These are phyloP conservation scores for Vigna radiata DNA, from an alignment of 306 rosid species.

Conservation along the genomic window DNA sequence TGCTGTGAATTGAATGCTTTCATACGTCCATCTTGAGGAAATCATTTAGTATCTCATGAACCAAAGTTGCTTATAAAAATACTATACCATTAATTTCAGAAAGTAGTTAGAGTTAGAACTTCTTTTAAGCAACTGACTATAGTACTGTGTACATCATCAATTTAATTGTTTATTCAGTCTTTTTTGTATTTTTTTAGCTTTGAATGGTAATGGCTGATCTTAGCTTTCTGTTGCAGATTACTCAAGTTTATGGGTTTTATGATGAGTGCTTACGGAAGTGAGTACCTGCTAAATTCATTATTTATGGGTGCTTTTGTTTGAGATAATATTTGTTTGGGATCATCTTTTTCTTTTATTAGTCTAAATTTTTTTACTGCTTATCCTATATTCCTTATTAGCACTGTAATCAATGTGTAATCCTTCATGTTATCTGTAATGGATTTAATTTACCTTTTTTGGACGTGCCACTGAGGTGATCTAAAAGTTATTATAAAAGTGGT, in stretches of 20 bases:
- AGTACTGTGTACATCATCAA: neutral
- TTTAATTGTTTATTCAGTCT: conserved; percentile 3
- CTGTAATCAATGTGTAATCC: no score
- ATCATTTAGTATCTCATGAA: conserved; percentile 16
- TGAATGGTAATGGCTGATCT: conserved; percentile 40
- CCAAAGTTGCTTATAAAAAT: conserved; percentile 17
- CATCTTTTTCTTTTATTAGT: neutral
- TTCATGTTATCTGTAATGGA: neutral
- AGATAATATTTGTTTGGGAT: neutral
- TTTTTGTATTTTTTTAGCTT: conserved; percentile 10
- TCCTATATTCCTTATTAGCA: neutral
- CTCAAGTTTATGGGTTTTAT: conserved; percentile 96
- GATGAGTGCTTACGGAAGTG: conserved; percentile 97
- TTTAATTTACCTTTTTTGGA: no score
- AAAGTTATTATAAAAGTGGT: neutral
- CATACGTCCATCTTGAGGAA: conserved; percentile 2
- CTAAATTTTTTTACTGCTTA: neutral
- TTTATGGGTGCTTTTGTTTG: conserved; percentile 23
- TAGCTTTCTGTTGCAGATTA: conserved; percentile 72
- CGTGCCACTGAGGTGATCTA: no score
- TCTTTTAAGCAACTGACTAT: neutral
- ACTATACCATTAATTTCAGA: conserved; percentile 1
- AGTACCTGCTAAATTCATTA: conserved; percentile 50
- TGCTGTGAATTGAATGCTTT: conserved; percentile 19
- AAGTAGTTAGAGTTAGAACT: neutral